Conservation (phyloP, 306 rosid species). For the Erythrophleum fordii region DNA sequence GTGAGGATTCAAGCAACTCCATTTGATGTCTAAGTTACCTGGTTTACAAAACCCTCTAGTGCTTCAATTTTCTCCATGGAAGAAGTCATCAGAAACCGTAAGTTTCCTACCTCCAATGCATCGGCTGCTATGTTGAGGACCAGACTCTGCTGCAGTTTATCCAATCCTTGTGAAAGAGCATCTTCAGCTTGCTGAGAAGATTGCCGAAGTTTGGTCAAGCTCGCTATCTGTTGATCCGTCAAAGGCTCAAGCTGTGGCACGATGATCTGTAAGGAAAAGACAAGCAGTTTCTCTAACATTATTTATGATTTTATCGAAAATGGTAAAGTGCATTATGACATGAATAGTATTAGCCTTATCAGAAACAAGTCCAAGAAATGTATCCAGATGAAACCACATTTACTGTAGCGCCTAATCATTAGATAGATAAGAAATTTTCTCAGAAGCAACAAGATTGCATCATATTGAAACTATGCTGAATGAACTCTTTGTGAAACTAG, state of each 20-base stretch:
- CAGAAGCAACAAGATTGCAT: background rate
- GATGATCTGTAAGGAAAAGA: conserved; percentile 53
- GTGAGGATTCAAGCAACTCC: background rate
- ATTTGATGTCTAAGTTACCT: conserved; percentile 53
- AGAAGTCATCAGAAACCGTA: conserved; percentile 55
- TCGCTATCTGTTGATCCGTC: conserved; percentile 52
- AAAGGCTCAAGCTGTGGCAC: conserved; percentile 61
- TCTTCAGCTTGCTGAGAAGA: conserved; percentile 90
- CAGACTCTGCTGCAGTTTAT: conserved; percentile 72
- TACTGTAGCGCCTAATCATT: background rate
- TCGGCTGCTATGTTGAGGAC: conserved; percentile 50
- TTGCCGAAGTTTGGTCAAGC: conserved; percentile 48
- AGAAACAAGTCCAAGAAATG: background rate
- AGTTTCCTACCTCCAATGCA: conserved; percentile 45
- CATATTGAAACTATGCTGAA: background rate
- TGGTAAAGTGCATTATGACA: background rate
- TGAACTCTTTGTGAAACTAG: background rate
- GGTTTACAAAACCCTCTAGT: conserved; percentile 69
- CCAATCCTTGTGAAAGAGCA: conserved; percentile 80
- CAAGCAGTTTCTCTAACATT: background rate
- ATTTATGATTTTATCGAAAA: background rate
- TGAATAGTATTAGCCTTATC: background rate
- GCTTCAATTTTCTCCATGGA: conserved; percentile 68
- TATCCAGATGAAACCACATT: background rate
- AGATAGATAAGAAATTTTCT: too few relatives aligned